Evolutionary conservation across 176 grass and related monocot genomes (phyloP), one percentile per base, ranked within the genome.

Genomic region (Rhynchospora breviuscula): DNA sequence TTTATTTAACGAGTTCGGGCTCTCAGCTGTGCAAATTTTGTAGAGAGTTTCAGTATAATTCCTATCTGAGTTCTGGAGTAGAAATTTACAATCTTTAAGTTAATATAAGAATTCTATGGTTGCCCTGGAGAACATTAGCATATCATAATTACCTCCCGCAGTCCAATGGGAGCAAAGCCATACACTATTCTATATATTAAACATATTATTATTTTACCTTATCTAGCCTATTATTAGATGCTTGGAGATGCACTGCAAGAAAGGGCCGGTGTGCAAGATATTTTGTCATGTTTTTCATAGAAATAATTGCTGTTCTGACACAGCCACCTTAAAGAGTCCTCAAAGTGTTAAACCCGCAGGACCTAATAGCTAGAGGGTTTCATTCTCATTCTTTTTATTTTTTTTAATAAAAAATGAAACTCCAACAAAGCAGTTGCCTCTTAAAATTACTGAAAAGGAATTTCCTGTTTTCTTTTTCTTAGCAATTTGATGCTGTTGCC

Each of bases 1-100:
- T 79, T 91, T 91, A 76, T 89, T 92, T 14, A 90, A 87, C 14
- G 95, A 98, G 66, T 88, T 91, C 54, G 92, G 95, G 67, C 90
- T 98, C 57, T 86, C 92, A 14, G 87, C 89, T 89, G 11, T 92
- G 86, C 63, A 45, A 66, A 86, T 46, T 72, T 63, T 76, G 5
- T 67, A 88, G 8, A 80, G 43, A 47, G 22, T 35, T 78, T 90
- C 57, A 88, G 83, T 31, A 54, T 82, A 1, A 75, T 81, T 7
- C 72, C 1, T 46, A 78, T 51, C 43, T 78, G 23, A 56, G 19
- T 54, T 76, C 3, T 21, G 8, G 6, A 78, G 68, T 29, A 57
- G 8, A 81, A 11, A 25, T 81, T 79, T 48, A 71, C 18, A 67
- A 10, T 75, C 46, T n/a, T 18, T 9, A 22, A 79, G 31, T 46